These are phyloP conservation scores for Metrosideros polymorpha DNA, from an alignment of 441 rosid species.

Conservation along the genomic window DNA sequence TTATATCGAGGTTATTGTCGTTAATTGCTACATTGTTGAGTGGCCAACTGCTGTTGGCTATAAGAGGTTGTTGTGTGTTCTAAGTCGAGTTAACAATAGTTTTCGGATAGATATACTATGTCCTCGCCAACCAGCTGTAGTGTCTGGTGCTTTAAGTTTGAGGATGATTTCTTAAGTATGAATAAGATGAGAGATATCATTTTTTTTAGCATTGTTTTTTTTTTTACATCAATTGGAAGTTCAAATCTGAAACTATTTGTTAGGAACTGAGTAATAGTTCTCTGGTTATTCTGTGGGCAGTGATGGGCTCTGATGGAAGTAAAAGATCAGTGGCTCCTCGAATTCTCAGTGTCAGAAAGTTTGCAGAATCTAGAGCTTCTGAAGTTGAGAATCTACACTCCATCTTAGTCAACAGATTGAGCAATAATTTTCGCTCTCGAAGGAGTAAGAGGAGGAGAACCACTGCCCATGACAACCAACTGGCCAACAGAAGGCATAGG, in stretches of 20 bases:
- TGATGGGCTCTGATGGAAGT: conserved; percentile 32
- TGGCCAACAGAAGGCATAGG: conserved; percentile 33
- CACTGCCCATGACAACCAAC: conserved; percentile 41
- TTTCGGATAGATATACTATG: background rate
- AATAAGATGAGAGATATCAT: background rate
- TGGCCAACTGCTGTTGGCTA: background rate
- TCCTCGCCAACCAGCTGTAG: background rate
- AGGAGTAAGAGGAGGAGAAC: conserved; percentile 88
- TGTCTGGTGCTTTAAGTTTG: background rate
- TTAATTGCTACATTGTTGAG: background rate
- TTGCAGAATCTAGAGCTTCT: conserved; percentile 56
- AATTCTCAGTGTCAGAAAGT: conserved; percentile 51
- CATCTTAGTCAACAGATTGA: conserved; percentile 40
- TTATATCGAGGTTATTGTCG: background rate
- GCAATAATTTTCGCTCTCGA: conserved; percentile 50
- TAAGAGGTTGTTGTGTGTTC: background rate
- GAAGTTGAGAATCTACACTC: conserved; percentile 71
- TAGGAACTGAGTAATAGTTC: background rate
- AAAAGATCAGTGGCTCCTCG: conserved; percentile 36
- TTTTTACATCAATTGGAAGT: background rate
- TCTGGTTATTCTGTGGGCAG: background rate
- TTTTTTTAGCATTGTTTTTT: background rate
- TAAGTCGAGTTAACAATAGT: background rate
- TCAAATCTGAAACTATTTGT: background rate
- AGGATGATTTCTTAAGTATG: background rate